Conservation (phyloP, 2,329 filamentous ascomycete species). For the Monosporascus cannonballus region DNA sequence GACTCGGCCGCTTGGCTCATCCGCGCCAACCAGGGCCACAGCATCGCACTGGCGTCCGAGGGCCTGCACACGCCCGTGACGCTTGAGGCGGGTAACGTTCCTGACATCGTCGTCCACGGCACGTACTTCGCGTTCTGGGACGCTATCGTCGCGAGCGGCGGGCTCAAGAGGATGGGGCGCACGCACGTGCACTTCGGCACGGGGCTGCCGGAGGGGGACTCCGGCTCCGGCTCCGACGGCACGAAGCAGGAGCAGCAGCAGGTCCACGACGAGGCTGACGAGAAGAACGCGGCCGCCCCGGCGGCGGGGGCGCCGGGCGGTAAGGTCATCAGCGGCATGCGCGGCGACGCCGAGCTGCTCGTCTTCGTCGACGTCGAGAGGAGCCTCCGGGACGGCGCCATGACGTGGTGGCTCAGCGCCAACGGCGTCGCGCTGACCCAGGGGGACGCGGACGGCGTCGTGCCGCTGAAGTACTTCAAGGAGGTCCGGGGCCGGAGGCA, state of each 20-base stretch:
- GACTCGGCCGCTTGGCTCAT: slow-evolving; percentile 72
- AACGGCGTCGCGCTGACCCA: slow-evolving; percentile 70
- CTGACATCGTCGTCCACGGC: slow-evolving; percentile 71
- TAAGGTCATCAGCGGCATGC: slow-evolving; percentile 72
- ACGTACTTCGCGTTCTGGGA: slow-evolving; percentile 81
- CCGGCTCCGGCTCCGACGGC: slow-evolving; percentile 5
- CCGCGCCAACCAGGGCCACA: slow-evolving; percentile 93
- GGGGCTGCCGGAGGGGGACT: slow-evolving; percentile 50
- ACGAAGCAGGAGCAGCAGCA: slow-evolving; percentile 4
- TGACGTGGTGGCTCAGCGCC: slow-evolving; percentile 73
- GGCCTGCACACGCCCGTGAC: slow-evolving; percentile 65
- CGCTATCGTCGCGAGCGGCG: slow-evolving; percentile 67
- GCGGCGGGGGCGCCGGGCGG: slow-evolving; percentile 15
- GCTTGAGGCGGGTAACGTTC: slow-evolving; percentile 50
- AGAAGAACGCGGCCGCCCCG: slow-evolving; percentile 4
- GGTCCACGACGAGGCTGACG: slow-evolving; percentile 3
- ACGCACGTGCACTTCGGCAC: slow-evolving; percentile 89
- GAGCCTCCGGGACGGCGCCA: slow-evolving; percentile 53
- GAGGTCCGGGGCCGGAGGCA: slow-evolving; percentile 58
- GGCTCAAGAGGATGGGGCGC: slow-evolving; percentile 72
- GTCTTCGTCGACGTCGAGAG: slow-evolving; percentile 68
- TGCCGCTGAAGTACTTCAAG: slow-evolving; percentile 64
- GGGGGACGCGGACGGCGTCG: slow-evolving; percentile 50
- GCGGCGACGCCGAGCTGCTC: slow-evolving; percentile 67
- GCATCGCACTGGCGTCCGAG: slow-evolving; percentile 67